Evolutionary conservation across 73 alveolate genomes (phyloP).

Genomic region (Symbiodinium pilosum): DNA sequence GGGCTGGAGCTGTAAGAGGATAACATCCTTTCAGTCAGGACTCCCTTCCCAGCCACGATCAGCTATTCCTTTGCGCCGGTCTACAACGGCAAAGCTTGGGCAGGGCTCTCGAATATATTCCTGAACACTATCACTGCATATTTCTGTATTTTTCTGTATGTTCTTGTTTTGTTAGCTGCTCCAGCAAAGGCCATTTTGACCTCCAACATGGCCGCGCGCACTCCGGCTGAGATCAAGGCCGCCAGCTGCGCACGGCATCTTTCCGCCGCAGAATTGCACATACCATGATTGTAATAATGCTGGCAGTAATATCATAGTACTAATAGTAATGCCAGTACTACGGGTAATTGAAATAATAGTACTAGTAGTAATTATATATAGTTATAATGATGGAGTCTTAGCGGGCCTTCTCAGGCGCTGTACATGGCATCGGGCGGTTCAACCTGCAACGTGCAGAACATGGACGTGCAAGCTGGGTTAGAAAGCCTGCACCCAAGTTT

Average conservation of each 20-base stretch:
- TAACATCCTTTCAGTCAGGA: background rate
- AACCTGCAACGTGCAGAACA: background rate
- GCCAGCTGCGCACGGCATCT: too few relatives aligned
- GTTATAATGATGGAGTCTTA: background rate
- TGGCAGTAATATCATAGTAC: too few relatives aligned
- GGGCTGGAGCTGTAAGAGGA: background rate
- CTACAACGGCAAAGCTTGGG: background rate
- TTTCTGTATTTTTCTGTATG: background rate
- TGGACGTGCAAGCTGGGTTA: background rate
- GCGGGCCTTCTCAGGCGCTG: background rate
- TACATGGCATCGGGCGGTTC: background rate
- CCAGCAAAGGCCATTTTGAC: background rate
- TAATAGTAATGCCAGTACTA: too few relatives aligned
- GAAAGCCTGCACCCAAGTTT: too few relatives aligned
- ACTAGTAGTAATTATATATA: too few relatives aligned
- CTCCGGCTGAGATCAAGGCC: slow-evolving; percentile 8
- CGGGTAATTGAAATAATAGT: too few relatives aligned
- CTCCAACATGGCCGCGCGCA: background rate
- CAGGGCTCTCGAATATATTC: background rate
- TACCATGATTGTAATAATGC: too few relatives aligned
- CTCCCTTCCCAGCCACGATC: background rate
- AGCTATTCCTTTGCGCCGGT: background rate
- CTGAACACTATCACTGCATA: background rate
- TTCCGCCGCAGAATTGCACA: too few relatives aligned
- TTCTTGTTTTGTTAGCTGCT: too few relatives aligned